These are phyloP conservation scores for Mucor plumbeus DNA, from an alignment of 371 early-diverging fungal genomes.

Conservation along the genomic window DNA sequence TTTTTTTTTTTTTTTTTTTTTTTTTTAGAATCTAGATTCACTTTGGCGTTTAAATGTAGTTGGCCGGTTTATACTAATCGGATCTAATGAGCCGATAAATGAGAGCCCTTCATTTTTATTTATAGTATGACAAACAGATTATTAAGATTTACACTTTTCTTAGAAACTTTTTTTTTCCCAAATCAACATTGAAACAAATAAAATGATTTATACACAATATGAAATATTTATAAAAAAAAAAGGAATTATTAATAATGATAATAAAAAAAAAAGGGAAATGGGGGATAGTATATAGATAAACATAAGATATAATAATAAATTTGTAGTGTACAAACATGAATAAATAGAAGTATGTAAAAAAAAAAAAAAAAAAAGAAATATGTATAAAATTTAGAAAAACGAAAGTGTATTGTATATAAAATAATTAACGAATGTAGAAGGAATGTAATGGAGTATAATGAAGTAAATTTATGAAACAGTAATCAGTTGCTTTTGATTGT, in stretches of 20 bases:
- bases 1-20: no score
- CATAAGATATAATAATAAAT: not conserved
- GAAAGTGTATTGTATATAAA: not conserved
- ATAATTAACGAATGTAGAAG: not conserved
- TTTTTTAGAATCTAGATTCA: not conserved
- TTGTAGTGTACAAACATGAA: constrained; percentile 4
- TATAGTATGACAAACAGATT: constrained; percentile 1
- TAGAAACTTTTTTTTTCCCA: not conserved
- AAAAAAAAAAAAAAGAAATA: not conserved
- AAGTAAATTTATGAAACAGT: constrained; percentile 1
- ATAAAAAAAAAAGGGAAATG: not conserved
- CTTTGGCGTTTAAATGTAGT: not conserved
- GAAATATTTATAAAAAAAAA: not conserved
- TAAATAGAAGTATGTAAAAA: not conserved
- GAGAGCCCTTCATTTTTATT: not conserved
- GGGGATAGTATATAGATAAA: not conserved
- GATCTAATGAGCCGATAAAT: not conserved
- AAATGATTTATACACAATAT: not conserved
- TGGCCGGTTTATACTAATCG: not conserved
- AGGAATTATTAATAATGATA: no score
- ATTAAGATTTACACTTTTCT: not conserved
- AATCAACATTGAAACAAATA: constrained; percentile 1
- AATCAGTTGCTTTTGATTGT: constrained; percentile 12
- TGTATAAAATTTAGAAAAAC: not conserved
- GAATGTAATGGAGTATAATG: not conserved